Evolutionary conservation across 345 rosid genomes (phyloP), one percentile per base, ranked within the genome.

Genomic region (Excoecaria cochinchinensis): DNA sequence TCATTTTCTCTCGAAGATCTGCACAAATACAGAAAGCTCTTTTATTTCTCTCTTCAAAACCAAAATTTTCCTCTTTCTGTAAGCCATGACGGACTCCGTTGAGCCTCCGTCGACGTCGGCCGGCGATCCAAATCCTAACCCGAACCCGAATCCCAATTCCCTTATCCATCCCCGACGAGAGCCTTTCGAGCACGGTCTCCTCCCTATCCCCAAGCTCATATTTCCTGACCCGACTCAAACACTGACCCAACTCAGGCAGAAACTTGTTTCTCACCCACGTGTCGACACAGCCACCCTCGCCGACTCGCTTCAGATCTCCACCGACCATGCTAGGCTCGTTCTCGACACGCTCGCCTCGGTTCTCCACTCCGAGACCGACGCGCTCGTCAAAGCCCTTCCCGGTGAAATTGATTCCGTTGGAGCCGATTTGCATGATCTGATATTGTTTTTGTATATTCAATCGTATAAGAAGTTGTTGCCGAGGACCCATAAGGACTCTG

Each of bases 111-210:
- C 76, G 48, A 65, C 68, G 61, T 56, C 80, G 6, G 52, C 76
- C 25, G 31, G 40, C 57, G 73, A 72, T 22, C 19, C 71, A 25
- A 55, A 53, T 55, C 38, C 62, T 8, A 8, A 38, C 66, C 40
- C 69, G 24, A 67, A 52, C n/a, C 80, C 74, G 44, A 56, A 63
- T 71, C 85, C 91, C 48, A 80, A 52, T 78, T 82, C 89, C 25
- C 76, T 82, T 40, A 82, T 96, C 85, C 97, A 88, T 73, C 97
- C 97, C 1, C 85, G 97, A 13, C 93, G 99, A 16, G 99, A 88
- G 78, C 88, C 97, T 11, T 96, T 93, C 80, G 99, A 96, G 89
- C 89, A 93, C 82, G 99, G 99, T 0, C 97, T 96, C 79, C 89
- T 96, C 56, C 97, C 97, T 71, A 92, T 96, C 83, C 93, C 88